Evolutionary conservation across 2,329 filamentous ascomycete species (phyloP).

Genomic region (Fusarium proliferatum): DNA sequence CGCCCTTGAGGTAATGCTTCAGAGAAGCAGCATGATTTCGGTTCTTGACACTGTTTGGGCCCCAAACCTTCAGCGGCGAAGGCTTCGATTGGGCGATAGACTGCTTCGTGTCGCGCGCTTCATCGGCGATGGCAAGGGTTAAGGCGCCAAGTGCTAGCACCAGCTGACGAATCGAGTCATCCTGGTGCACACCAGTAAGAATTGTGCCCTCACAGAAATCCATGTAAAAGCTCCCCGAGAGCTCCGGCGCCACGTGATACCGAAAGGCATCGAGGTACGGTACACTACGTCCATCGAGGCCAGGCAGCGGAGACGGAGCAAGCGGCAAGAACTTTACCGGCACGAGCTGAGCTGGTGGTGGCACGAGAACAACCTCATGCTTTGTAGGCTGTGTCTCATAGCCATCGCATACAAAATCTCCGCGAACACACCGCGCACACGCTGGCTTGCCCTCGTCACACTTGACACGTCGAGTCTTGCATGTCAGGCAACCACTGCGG

Average conservation of each 20-base stretch:
- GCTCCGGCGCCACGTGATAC: neutral
- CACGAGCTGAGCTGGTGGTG: accelerated
- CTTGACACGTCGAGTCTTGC: neutral
- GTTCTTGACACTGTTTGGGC: neutral
- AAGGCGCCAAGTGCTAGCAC: neutral
- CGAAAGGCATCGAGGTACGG: neutral
- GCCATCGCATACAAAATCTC: neutral
- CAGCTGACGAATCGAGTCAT: neutral
- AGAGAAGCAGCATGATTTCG: neutral
- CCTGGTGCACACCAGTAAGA: neutral
- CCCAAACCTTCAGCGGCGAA: neutral
- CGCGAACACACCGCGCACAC: neutral
- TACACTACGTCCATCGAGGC: neutral
- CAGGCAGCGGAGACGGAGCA: neutral
- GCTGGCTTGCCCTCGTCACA: neutral
- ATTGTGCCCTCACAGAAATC: neutral
- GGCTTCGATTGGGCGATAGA: neutral
- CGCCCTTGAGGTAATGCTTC: neutral
- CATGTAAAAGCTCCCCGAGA: neutral
- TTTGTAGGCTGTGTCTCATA: neutral
- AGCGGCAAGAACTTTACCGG: neutral
- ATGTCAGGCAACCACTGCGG: neutral
- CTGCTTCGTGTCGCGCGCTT: neutral
- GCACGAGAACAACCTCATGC: neutral
- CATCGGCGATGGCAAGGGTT: neutral